phyloP scores from a whole-genome alignment of 768 basidiomycete genomes.

The Termitomyces heimii region DNA sequence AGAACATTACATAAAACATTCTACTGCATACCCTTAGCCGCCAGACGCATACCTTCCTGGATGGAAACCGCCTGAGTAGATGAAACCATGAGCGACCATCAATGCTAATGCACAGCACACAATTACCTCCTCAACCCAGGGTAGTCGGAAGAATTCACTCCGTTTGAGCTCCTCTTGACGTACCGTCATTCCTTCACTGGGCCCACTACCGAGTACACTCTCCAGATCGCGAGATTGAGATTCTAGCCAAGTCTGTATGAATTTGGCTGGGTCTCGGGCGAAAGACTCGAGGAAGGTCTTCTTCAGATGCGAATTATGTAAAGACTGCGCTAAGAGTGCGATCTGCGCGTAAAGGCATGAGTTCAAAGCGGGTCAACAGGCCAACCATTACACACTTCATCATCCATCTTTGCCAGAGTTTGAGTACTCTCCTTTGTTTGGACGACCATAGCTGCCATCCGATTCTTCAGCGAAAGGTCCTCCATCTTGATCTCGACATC shows the following conservation, averaged over 20 bases:
- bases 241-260: constrained; percentile 88
- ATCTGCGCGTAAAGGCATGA: constrained; percentile 41
- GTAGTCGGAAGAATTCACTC: constrained; percentile 86
- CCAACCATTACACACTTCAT: constrained; percentile 53
- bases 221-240: constrained; percentile 91
- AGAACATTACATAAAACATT: neutral
- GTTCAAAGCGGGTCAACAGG: neutral
- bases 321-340: constrained; percentile 74
- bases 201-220: constrained; percentile 82
- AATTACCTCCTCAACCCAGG: constrained; percentile 79
- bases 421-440: constrained; percentile 67
- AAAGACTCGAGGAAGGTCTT: constrained; percentile 82
- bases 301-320: constrained; percentile 85
- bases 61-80: constrained; percentile 66
- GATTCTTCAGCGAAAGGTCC: constrained; percentile 64
- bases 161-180: constrained; percentile 84
- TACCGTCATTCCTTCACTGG: constrained; percentile 70
- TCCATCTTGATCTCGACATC: constrained; percentile 89
- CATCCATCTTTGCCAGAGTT: constrained; percentile 70
- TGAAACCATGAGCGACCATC: neutral
- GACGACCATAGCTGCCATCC: constrained; percentile 67
- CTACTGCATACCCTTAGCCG: constrained; percentile 40
- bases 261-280: constrained; percentile 67
- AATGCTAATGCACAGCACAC: neutral
- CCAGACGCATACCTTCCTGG: constrained; percentile 74